phyloP scores from a whole-genome alignment of 129 eudicot genomes.

The Lactuca sativa region DNA sequence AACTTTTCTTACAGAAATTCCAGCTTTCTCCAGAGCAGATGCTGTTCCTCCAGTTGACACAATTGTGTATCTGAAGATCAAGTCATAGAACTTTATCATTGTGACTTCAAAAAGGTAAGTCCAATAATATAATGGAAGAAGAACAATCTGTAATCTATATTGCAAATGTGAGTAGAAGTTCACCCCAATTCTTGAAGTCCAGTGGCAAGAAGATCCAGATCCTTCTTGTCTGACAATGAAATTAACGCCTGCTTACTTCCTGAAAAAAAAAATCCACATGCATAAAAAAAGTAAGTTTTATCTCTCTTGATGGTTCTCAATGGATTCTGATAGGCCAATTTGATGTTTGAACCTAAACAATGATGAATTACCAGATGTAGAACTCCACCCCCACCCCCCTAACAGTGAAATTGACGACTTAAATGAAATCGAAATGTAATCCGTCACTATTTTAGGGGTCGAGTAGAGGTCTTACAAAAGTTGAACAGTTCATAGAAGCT shows the following conservation, averaged over 20 bases:
- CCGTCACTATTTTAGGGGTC: neutral
- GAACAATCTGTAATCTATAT: neutral
- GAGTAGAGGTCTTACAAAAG: neutral
- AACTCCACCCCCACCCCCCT: neutral
- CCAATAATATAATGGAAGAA: neutral
- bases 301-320: neutral
- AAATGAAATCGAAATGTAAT: too few relatives aligned
- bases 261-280: conserved; percentile 16
- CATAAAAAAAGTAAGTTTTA: neutral
- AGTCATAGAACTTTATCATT: conserved; percentile 4
- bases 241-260: conserved; percentile 81
- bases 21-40: conserved; percentile 71
- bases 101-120: neutral
- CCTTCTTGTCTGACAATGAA: conserved; percentile 88
- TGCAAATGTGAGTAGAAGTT: conserved; percentile 15
- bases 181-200: conserved; percentile 93
- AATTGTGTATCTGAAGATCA: conserved; percentile 61
- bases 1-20: conserved; percentile 82
- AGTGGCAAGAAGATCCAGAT: conserved; percentile 67
- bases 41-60: conserved; percentile 99
- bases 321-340: neutral
- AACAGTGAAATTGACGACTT: neutral
- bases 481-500: neutral
- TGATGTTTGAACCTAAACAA: neutral
- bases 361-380: neutral